Conservation (phyloP, 192 early-diverging fungal genomes). For the Coemansia sp. region DNA sequence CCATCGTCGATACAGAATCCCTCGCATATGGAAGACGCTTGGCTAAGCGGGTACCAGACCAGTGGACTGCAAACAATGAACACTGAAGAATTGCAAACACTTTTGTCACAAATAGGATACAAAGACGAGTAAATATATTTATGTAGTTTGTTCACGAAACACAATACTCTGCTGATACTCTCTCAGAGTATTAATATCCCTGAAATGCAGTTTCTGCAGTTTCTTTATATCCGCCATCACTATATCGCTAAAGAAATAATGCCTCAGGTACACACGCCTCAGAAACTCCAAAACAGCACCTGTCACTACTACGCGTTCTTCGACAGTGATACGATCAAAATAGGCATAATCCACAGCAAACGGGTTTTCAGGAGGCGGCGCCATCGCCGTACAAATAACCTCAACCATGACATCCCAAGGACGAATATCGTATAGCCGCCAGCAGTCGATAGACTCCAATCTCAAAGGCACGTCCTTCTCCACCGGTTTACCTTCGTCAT, state of each 20-base stretch:
- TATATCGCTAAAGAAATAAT: slow-evolving; percentile 55
- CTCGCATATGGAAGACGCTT: background rate
- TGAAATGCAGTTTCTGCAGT: slow-evolving; percentile 43
- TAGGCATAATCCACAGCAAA: slow-evolving; percentile 63
- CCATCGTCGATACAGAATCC: background rate
- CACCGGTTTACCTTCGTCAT: slow-evolving; percentile 42
- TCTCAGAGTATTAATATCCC: slow-evolving; percentile 37
- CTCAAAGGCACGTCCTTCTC: slow-evolving; percentile 64
- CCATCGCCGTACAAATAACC: slow-evolving; percentile 59
- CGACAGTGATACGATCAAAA: slow-evolving; percentile 61
- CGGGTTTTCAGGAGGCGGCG: slow-evolving; percentile 62
- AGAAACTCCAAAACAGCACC: slow-evolving; percentile 70
- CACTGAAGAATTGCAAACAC: slow-evolving; percentile 10
- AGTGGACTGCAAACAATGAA: background rate
- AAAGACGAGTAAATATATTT: slow-evolving; percentile 16
- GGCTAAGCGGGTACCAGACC: background rate
- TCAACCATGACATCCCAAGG: slow-evolving; percentile 71
- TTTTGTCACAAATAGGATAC: slow-evolving; percentile 13
- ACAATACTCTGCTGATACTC: slow-evolving; percentile 36
- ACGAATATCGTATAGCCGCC: slow-evolving; percentile 62
- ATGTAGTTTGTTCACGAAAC: slow-evolving; percentile 9
- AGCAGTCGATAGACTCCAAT: slow-evolving; percentile 63
- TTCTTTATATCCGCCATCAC: slow-evolving; percentile 39
- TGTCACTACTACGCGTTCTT: slow-evolving; percentile 63
- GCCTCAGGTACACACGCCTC: slow-evolving; percentile 58